Evolutionary conservation across 2,329 filamentous ascomycete genomes (phyloP).

Genomic region (Ophiostoma fasciatum): DNA sequence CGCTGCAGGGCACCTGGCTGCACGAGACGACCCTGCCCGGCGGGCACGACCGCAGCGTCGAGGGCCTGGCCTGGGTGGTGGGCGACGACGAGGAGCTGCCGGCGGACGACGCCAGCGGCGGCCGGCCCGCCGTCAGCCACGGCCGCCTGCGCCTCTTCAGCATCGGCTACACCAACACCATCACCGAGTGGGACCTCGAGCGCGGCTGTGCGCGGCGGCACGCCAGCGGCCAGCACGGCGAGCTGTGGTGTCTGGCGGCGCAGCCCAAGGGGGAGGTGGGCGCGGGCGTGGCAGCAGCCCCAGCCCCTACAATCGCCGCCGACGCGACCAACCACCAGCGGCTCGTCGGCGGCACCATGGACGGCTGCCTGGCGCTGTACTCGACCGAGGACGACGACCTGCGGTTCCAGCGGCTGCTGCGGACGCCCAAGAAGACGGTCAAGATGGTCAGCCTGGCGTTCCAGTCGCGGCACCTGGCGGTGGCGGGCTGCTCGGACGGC

Average conservation of each 20-base stretch:
- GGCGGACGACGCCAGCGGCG: slow-evolving; percentile 46
- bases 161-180: slow-evolving; percentile 80
- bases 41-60: slow-evolving; percentile 72
- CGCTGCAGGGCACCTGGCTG: slow-evolving; percentile 65
- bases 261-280: slow-evolving; percentile 46
- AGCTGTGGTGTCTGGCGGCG: slow-evolving; percentile 90
- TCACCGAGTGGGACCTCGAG: slow-evolving; percentile 90
- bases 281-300: slow-evolving; percentile 6
- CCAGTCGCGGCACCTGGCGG: slow-evolving; percentile 65
- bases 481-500: slow-evolving; percentile 92
- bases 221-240: slow-evolving; percentile 82
- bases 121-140: slow-evolving; percentile 31
- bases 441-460: slow-evolving; percentile 86
- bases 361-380: slow-evolving; percentile 77
- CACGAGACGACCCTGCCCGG: slow-evolving; percentile 79
- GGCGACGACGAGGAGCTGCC: slow-evolving; percentile 61
- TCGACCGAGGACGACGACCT: slow-evolving; percentile 76
- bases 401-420: slow-evolving; percentile 59
- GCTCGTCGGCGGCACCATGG: slow-evolving; percentile 74
- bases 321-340: slow-evolving; percentile 30
- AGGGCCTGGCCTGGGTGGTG: slow-evolving; percentile 82
- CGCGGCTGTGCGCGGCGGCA: slow-evolving; percentile 64
- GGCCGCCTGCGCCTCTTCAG: slow-evolving; percentile 83
- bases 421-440: slow-evolving; percentile 57
- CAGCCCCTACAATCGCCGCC: slow-evolving; percentile 10